Base-by-base conservation (phyloP, 2,329 filamentous ascomycete genomes). In the Nemania diffusa region DNA sequence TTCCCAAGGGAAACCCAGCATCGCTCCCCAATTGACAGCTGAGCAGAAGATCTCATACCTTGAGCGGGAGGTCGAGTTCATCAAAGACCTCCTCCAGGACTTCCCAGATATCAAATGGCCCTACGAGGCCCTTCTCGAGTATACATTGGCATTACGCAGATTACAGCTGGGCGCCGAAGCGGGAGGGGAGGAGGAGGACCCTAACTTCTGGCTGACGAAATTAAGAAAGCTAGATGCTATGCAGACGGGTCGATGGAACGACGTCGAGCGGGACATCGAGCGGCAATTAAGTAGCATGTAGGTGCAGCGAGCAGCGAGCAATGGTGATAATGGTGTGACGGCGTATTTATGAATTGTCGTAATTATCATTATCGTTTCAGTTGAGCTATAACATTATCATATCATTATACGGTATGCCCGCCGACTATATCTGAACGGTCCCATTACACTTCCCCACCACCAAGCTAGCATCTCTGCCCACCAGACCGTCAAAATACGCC, bases 101-200 rank as follows among this genome's bases (percentile, higher is more conserved):
- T 94, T 87, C 69, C 68, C 77, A 3, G 81, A 85, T 57, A 79
- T 84, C 69, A 76, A 97, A 80, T 96, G 93, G 88, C 92, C 97
- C 51, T 97, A 97, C 76, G 92, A 97, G 79, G 91, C 91, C 5
- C 82, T 98, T 57, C 84, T 98, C 26, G 88, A 93, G 69, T 94
- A 93, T 75, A 90, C 90, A 0, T 76, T 90, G 32, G 81, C 83
- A 34, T 78, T 91, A n/a, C 84, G 83, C 62, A 78, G 79, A n/a
- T 74, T 92, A 67, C 84, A 85, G 73, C 79, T 80, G 79, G 74
- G 80, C 77, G 2, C 77, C 82, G 71, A 71, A 9, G 64, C 69
- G 1, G 76, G 81, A 5, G 83, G 87, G 69, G 79, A 79, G 66
- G 74, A 74, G 8, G 58, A 65, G 15, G 83, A 87, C 57, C 78